phyloP scores from a whole-genome alignment of 768 basidiomycete genomes.

The Hortiboletus campestris region DNA sequence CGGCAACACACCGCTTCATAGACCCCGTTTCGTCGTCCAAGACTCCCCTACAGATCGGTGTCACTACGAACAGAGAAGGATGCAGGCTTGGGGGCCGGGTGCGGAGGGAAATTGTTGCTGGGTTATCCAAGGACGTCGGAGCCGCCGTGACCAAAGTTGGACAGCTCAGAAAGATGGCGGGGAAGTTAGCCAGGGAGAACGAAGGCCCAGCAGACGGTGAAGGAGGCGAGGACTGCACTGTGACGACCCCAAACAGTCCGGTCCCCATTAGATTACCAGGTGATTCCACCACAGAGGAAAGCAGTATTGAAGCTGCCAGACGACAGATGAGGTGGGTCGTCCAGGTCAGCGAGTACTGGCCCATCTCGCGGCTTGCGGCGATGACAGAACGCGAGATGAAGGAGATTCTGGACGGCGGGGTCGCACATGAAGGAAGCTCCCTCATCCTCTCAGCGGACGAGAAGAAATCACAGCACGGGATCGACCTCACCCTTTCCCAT shows the following conservation, averaged over 20 bases:
- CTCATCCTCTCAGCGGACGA: slow-evolving; percentile 32
- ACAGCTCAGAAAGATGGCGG: slow-evolving; percentile 56
- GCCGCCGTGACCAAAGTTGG: slow-evolving; percentile 75
- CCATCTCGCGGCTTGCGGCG: slow-evolving; percentile 68
- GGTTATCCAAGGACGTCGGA: slow-evolving; percentile 70
- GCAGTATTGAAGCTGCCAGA: slow-evolving; percentile 43
- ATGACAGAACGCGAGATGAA: slow-evolving; percentile 70
- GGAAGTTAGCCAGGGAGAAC: slow-evolving; percentile 24
- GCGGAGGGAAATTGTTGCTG: slow-evolving; percentile 76
- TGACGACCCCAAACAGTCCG: slow-evolving; percentile 66
- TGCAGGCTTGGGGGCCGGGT: slow-evolving; percentile 82
- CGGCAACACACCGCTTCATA: slow-evolving; percentile 79
- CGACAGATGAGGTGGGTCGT: slow-evolving; percentile 91
- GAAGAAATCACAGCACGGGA: slow-evolving; percentile 31
- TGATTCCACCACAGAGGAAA: slow-evolving; percentile 30
- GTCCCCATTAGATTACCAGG: slow-evolving; percentile 42
- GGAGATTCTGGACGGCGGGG: slow-evolving; percentile 49
- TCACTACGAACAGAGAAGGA: slow-evolving; percentile 90
- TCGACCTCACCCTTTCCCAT: slow-evolving; percentile 17
- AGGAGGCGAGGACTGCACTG: slow-evolving; percentile 50
- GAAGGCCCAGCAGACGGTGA: slow-evolving; percentile 36
- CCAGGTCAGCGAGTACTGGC: slow-evolving; percentile 97
- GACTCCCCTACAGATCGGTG: slow-evolving; percentile 67
- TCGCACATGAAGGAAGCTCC: slow-evolving; percentile 6
- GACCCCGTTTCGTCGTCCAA: slow-evolving; percentile 44